Evolutionary conservation across 768 basidiomycete genomes (phyloP).

Genomic region (Boletus huronensis): DNA sequence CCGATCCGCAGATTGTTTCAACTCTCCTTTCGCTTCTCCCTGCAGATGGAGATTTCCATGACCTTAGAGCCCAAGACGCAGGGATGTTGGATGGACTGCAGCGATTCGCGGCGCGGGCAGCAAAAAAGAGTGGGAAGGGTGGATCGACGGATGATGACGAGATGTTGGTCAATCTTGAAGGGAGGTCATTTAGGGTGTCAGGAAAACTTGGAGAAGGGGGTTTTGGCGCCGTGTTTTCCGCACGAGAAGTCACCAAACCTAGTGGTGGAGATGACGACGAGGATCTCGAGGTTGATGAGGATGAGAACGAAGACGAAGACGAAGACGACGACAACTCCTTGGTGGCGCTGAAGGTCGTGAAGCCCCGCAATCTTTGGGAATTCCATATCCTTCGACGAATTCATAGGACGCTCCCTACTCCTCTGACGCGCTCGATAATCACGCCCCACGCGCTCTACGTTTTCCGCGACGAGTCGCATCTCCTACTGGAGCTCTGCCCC

Average conservation of each 20-base stretch:
- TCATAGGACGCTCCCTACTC: constrained; percentile 59
- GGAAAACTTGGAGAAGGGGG: constrained; percentile 97
- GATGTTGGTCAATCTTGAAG: constrained; percentile 60
- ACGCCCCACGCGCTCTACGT: constrained; percentile 76
- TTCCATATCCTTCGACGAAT: constrained; percentile 79
- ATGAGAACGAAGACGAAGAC: constrained; percentile 53
- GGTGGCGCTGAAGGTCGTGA: constrained; percentile 90
- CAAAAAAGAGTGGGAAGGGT: constrained; percentile 32
- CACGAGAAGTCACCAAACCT: constrained; percentile 50
- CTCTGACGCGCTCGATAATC: constrained; percentile 66
- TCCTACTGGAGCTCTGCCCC: constrained; percentile 81
- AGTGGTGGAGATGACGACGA: constrained; percentile 41
- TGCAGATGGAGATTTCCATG: constrained; percentile 57
- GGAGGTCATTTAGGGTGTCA: constrained; percentile 61
- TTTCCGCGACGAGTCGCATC: constrained; percentile 85
- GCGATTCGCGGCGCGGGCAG: constrained; percentile 55
- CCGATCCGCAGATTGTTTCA: constrained; percentile 61
- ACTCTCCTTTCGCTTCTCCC: constrained; percentile 62
- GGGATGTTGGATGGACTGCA: constrained; percentile 67
- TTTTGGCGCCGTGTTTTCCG: constrained; percentile 93
- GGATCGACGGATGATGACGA: constrained; percentile 35
- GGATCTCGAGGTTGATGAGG: constrained; percentile 43
- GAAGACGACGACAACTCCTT: constrained; percentile 49
- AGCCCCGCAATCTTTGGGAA: constrained; percentile 89
- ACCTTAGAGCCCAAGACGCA: constrained; percentile 52